Evolutionary conservation across 2,329 filamentous ascomycete species (phyloP), one percentile per base, ranked within the genome.

Genomic region (Hortaea sp.): DNA sequence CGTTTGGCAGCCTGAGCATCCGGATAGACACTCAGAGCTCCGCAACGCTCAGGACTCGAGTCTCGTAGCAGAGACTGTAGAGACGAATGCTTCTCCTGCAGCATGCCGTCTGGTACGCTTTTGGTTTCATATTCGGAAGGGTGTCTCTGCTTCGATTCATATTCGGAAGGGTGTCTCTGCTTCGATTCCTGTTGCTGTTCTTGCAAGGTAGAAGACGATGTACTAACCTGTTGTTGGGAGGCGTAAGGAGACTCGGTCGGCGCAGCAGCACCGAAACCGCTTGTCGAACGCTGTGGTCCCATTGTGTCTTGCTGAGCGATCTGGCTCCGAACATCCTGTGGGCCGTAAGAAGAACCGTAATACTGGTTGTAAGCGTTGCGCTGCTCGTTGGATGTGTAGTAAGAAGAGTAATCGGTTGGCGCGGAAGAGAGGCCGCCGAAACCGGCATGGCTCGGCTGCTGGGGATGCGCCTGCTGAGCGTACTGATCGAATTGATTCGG

Each of bases 341-440:
- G 78, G 45, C 70, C 71, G 56, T 81, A 82, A 34, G 66, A 57
- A 45, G 59, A 61, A 39, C 66, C 70, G 60, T 92, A 81, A 58
- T 74, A 84, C 63, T 81, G 81, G 49, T 75, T 71, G 71, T 92
- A 94, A 1, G 81, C 76, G 61, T 82, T 82, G 54, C 86, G 83
- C 55, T 79, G 79, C 53, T 88, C 75, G 53, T 82, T 87, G 32
- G 83, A 78, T 3, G 84, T 86, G 66, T 94, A 94, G 70, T 94
- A 95, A 5, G 84, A 82, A 13, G 85, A 84, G 67, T 87, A 94
- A 54, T 94, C 88, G 64, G 74, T 79, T 10, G 83, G 82, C 13
- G 82, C 84, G 44, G 85, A 85, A 57, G 81, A 86, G 67, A 84
- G 84, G 30, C 77, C 77, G 42, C 76, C 82, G 57, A 76, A 78